Evolutionary conservation across 2,329 filamentous ascomycete genomes (phyloP), one percentile per base, ranked within the genome.

Genomic region (Penicillium aurantiogriseum): DNA sequence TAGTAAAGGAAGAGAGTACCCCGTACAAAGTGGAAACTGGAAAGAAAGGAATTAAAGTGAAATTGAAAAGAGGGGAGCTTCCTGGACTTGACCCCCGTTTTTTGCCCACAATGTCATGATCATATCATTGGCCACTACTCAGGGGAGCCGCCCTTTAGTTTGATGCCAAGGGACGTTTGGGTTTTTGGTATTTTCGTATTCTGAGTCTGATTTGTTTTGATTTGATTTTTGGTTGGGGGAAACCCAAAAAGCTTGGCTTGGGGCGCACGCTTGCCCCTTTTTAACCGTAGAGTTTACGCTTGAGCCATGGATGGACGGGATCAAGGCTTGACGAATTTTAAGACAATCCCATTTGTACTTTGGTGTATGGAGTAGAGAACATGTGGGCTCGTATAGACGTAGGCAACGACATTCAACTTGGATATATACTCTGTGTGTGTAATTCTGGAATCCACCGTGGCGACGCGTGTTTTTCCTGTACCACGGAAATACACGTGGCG

Each of bases 81-180:
- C 6, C 23, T 19, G 38, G 49, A 44, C 29, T 45, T 23, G 33
- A 36, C 10, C 29, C 19, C 40, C 3, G n/a, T 21, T 35, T 17
- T 5, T 33, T 33, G 13, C 2, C 11, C 29, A 19, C n/a, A 29
- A 55, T 43, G 46, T 56, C 46, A 51, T 51, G 3, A 6, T 29
- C 39, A 44, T 51, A 38, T 56, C 46, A 56, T 56, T 56, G 53
- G 53, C 53, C 53, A 56, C 53, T 7, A 25, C 19, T 56, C 53
- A 51, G 46, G 46, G n/a, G 53, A 51, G 29, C 46, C 39, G 39
- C 29, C 31, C 27, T 48, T 48, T 54, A 48, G 35, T 46, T 31
- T 33, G 19, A 47, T 38, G 43, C 44, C 23, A 19, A 23, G 33
- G 15, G 15, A 15, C 6, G 25, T 29, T 50, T 19, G 8, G 25